Percentiles rank a stretch among this genome's conserved stretches.
Conservation (phyloP, 169 alveolate genomes). For the Plasmodium malariae region DNA sequence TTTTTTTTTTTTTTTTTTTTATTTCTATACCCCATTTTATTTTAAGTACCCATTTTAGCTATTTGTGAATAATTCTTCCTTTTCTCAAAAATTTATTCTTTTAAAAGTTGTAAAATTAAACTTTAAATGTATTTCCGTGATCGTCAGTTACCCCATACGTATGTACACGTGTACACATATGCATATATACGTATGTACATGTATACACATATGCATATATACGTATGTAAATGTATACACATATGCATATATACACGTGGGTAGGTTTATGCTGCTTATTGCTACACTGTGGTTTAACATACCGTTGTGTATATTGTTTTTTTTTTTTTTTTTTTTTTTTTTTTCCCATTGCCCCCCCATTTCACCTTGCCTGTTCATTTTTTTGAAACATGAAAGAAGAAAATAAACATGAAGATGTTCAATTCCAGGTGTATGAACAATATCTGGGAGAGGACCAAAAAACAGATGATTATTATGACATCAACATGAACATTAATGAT, state of each 20-base stretch:
- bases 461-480: slow-evolving; percentile 1
- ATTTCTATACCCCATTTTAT: not conserved
- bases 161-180: not conserved
- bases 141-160: not conserved
- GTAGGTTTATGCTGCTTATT: too few species aligned
- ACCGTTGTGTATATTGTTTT: too few species aligned
- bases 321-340: not conserved
- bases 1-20: slow-evolving; percentile 8
- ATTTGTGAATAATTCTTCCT: not conserved
- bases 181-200: too few species aligned
- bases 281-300: too few species aligned
- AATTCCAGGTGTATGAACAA: not conserved
- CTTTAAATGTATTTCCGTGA: not conserved
- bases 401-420: slow-evolving; percentile 6
- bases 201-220: too few species aligned
- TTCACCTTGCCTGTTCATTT: too few species aligned
- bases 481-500: not conserved
- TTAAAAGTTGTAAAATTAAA: too few species aligned
- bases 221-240: too few species aligned
- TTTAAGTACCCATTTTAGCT: not conserved
- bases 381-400: slow-evolving; percentile 10
- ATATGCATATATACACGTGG: too few species aligned
- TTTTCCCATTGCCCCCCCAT: not conserved
- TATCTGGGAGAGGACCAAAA: slow-evolving; percentile 1
- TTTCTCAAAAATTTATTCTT: not conserved